Evolutionary conservation across 2,329 filamentous ascomycete species (phyloP).

Genomic region (Aspergillus sp.): DNA sequence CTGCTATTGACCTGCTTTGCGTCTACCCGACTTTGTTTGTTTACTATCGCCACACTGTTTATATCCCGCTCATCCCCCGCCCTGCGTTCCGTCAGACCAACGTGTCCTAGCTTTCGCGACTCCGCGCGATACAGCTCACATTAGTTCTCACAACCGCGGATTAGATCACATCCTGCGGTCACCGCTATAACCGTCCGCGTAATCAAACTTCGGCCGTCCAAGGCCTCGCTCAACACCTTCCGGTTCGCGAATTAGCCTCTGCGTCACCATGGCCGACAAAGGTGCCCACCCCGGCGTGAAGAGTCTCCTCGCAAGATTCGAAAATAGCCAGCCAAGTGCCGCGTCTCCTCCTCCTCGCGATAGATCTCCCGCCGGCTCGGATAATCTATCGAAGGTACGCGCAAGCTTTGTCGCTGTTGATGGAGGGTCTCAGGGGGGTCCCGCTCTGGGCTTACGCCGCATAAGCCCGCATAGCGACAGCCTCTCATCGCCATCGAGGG

Average conservation of each 20-base stretch:
- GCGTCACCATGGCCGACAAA: conserved; percentile 20
- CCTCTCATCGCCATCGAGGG: conserved; percentile 26
- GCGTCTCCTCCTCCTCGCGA: conserved; percentile 68
- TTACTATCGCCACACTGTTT: conserved; percentile 12
- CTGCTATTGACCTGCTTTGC: conserved; percentile 6
- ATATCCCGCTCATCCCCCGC: conserved; percentile 7
- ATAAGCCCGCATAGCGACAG: conserved; percentile 37
- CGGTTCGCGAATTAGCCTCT: neutral
- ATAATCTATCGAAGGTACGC: conserved; percentile 67
- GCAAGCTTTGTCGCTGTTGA: conserved; percentile 75
- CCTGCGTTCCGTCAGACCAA: conserved; percentile 1
- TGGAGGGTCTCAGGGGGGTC: conserved; percentile 43
- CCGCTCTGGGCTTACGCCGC: conserved; percentile 44
- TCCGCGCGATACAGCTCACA: neutral
- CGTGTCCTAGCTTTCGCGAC: conserved; percentile 1
- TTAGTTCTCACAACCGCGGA: neutral
- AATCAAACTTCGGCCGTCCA: conserved; percentile 1
- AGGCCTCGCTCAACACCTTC: neutral
- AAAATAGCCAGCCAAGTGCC: conserved; percentile 63
- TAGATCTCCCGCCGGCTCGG: conserved; percentile 60
- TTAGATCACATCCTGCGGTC: neutral
- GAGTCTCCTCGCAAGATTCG: conserved; percentile 78
- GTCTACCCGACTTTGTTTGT: conserved; percentile 9
- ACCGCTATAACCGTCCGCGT: neutral
- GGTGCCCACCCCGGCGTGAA: conserved; percentile 55